A percentile compares a stretch with the other conserved stretches of the same genome.
Conservation (phyloP, 2,329 filamentous ascomycete genomes). For the Diplodia mutila region DNA sequence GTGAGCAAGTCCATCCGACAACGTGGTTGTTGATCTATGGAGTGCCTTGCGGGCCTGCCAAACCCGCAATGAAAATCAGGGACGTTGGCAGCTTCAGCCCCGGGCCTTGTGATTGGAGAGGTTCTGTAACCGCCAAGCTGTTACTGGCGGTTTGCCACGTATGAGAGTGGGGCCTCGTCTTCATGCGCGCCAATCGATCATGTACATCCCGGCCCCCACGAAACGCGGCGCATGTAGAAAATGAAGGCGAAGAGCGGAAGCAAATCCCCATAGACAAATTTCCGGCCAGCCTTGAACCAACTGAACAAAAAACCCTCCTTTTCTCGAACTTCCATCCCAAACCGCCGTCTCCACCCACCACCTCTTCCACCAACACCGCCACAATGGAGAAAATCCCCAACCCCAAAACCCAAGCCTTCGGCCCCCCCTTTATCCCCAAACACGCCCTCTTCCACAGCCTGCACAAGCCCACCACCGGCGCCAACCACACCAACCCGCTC, state of each 20-base stretch:
- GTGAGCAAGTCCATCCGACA: not conserved
- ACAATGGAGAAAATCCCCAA: not conserved
- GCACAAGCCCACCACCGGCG: not conserved
- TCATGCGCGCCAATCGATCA: not conserved
- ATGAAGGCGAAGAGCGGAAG: not conserved
- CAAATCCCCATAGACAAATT: too few species aligned
- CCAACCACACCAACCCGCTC: not conserved
- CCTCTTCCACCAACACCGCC: not conserved
- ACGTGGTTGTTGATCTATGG: not conserved
- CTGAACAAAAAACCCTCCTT: not conserved
- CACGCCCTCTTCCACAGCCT: slow-evolving; percentile 9
- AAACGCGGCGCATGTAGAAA: not conserved
- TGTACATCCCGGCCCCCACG: not conserved
- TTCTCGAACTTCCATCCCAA: not conserved
- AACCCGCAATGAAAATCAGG: not conserved
- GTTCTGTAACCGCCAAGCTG: not conserved
- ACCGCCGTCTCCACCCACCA: not conserved
- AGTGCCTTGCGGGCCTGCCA: not conserved
- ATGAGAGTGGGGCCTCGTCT: slow-evolving; percentile 11
- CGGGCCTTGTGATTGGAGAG: not conserved
- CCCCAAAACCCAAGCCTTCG: not conserved
- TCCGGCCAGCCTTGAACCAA: not conserved
- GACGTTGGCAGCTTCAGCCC: not conserved
- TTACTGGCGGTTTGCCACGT: slow-evolving; percentile 1
- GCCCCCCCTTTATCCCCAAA: not conserved